phyloP scores from a whole-genome alignment of 768 basidiomycete genomes.

The Sarcodon aspratus region DNA sequence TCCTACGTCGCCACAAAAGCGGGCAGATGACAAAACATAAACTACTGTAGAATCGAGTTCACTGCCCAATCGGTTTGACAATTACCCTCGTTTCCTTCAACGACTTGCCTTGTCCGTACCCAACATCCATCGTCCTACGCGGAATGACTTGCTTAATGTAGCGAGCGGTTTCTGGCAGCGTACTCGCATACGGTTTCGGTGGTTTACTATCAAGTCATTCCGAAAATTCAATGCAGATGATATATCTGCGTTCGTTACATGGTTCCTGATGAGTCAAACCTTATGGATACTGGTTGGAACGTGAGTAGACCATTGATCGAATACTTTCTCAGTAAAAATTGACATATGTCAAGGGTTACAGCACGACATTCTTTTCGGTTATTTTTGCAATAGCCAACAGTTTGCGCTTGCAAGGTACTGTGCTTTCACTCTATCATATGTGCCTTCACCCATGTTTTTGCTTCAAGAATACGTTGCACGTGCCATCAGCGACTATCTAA shows the following conservation, averaged over 20 bases:
- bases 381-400: constrained; percentile 86
- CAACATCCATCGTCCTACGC: constrained; percentile 67
- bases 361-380: constrained; percentile 94
- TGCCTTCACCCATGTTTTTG: constrained; percentile 1
- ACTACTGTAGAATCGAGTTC: neutral
- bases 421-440: neutral
- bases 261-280: constrained; percentile 93
- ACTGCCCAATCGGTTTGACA: constrained; percentile 28
- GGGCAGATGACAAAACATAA: neutral
- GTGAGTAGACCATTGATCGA: constrained; percentile 31
- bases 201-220: constrained; percentile 94
- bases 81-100: constrained; percentile 75
- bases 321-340: constrained; percentile 1
- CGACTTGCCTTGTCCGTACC: constrained; percentile 72
- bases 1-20: constrained; percentile 2
- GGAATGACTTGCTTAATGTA: constrained; percentile 80
- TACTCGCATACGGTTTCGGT: constrained; percentile 84
- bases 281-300: constrained; percentile 94
- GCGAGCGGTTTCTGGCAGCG: constrained; percentile 90
- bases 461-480: constrained; percentile 70
- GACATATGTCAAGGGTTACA: constrained; percentile 15
- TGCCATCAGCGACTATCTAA: constrained; percentile 86
- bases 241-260: constrained; percentile 90
- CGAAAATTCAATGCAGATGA: constrained; percentile 94
- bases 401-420: constrained; percentile 67